phyloP scores from a whole-genome alignment of 257 asterid genomes.

The Rubia yunnanensis region DNA sequence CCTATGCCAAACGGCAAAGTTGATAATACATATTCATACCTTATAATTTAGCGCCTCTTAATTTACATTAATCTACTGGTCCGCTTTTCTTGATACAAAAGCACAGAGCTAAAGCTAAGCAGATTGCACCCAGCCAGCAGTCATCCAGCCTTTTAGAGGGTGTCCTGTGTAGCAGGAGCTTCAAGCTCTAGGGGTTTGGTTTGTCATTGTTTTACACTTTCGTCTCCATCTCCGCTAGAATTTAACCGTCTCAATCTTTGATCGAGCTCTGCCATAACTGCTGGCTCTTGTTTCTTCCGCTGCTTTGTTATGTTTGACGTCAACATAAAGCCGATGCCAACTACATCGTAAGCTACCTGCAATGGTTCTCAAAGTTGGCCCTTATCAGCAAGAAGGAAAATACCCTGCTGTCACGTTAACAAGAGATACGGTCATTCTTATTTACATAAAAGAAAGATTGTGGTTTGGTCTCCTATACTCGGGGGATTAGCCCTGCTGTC shows the following conservation, averaged over 20 bases:
- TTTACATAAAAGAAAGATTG: no score
- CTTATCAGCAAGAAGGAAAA: neutral
- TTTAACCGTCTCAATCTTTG: slow-evolving; percentile 68
- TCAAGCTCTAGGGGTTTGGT: neutral
- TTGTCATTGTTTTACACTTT: slow-evolving; percentile 30
- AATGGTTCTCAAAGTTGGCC: neutral
- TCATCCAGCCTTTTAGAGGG: slow-evolving; percentile 5
- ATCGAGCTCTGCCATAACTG: slow-evolving; percentile 94
- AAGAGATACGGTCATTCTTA: no score
- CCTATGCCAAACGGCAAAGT: neutral
- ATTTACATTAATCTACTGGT: slow-evolving; percentile 10
- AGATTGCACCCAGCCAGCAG: no score
- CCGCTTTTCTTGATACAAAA: neutral
- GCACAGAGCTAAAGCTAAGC: neutral
- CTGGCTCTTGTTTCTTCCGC: slow-evolving; percentile 93
- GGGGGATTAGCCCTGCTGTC: no score
- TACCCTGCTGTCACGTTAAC: neutral
- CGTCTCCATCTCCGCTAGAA: slow-evolving; percentile 28
- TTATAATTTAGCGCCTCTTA: slow-evolving; percentile 2
- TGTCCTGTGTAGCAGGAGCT: slow-evolving; percentile 5
- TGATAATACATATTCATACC: neutral
- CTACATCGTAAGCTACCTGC: slow-evolving; percentile 82
- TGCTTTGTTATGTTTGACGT: slow-evolving; percentile 70
- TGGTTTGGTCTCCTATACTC: no score
- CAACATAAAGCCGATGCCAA: slow-evolving; percentile 80